Base-by-base conservation (phyloP, 306 rosid genomes). In the Casuarina cunninghamiana region DNA sequence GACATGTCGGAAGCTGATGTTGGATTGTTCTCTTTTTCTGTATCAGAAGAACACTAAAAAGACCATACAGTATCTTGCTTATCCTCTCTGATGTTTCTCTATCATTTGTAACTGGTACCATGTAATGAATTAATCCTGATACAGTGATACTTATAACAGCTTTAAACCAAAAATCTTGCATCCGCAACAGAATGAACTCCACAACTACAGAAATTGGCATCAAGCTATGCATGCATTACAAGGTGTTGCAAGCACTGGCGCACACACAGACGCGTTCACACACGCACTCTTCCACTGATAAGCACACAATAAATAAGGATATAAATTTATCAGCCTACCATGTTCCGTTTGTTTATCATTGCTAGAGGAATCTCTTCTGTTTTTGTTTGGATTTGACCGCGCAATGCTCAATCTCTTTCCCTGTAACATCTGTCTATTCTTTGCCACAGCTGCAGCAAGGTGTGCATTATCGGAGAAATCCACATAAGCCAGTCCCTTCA, bases 401-500 rank as follows among this genome's bases (percentile, higher is more conserved):
- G 91, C 90, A 87, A 95, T 91, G 83, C 96, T 89, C 62, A 95
- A 45, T 85, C 77, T 93, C 89, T 88, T 95, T 81, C 97, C 97
- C 32, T 84, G 90, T 75, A 93, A 84, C 66, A 10, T 72, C 72
- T 86, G 84, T 81, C 53, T 91, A 79, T 84, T 93, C 86, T 92
- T 95, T 58, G 87, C 95, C 71, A 95, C 55, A n/a, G 97, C 99
- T 68, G 92, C 89, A 53, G 83, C 83, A 54, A 95, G 96, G 82
- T 89, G 97, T 67, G 82, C 88, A 72, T 89, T 91, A 72, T 90
- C 93, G 55, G 80, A 77, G 82, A 95, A 95, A 85, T 93, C 99
- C 84, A 91, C 96, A 19, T 93, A 95, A 5, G 97, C 97, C 77
- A 95, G 91, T 57, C 99, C 97, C 98, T 94, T 71, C 87, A 83